Evolutionary conservation across 495 filamentous ascomycete species (phyloP).

Genomic region (Saxophila tyrrhenica): DNA sequence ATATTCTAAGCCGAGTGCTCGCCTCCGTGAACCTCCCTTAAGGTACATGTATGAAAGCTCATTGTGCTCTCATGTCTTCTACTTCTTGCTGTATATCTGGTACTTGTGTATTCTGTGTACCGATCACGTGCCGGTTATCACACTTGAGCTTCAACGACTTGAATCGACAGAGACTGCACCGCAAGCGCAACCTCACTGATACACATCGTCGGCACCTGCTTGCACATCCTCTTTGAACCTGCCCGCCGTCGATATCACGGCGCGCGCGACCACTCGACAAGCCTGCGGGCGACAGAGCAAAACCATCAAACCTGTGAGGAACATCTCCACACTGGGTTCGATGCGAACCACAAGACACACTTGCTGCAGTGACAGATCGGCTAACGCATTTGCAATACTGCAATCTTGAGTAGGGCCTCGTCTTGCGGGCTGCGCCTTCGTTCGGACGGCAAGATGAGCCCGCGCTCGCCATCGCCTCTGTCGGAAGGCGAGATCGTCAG

Average conservation of each 20-base stretch:
- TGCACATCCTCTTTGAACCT: neutral
- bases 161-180: too few relatives aligned
- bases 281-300: neutral
- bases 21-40: too few relatives aligned
- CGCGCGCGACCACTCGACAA: neutral
- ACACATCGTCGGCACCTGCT: neutral
- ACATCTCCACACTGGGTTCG: conserved; percentile 14
- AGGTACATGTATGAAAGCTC: too few relatives aligned
- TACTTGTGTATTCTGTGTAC: too few relatives aligned
- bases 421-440: neutral
- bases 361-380: conserved; percentile 8
- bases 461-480: conserved; percentile 34
- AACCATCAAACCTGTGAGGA: conserved; percentile 11
- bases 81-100: too few relatives aligned
- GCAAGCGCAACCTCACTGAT: neutral
- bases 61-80: too few relatives aligned
- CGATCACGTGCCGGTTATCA: too few relatives aligned
- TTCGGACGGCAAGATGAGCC: conserved; percentile 31
- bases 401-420: conserved; percentile 9
- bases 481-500: conserved; percentile 84
- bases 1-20: too few relatives aligned
- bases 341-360: conserved; percentile 14
- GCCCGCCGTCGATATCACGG: neutral
- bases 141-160: too few relatives aligned
- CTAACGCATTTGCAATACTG: conserved; percentile 14